These are phyloP conservation scores for Saccharomycopsis babjevae DNA, from an alignment of 805 yeast genomes.

Conservation along the genomic window DNA sequence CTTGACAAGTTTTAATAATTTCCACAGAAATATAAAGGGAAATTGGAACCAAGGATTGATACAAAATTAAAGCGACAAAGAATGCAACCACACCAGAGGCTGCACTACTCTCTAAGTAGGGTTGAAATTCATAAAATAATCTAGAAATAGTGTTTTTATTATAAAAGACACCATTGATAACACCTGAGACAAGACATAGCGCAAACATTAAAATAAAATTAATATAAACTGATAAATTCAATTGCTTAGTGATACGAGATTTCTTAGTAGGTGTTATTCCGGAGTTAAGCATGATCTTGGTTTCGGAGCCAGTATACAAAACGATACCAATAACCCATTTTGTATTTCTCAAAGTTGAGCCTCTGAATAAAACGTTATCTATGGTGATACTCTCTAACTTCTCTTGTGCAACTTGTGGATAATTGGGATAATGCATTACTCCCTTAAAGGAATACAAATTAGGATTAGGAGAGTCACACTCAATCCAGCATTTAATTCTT, in stretches of 20 bases:
- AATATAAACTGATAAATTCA: conserved; percentile 54
- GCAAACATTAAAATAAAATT: conserved; percentile 54
- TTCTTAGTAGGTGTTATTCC: conserved; percentile 71
- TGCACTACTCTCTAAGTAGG: conserved; percentile 50
- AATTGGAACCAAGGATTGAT: conserved; percentile 72
- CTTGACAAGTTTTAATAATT: conserved; percentile 68
- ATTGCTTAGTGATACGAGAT: conserved; percentile 52
- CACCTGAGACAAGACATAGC: conserved; percentile 58
- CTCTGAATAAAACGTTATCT: conserved; percentile 60
- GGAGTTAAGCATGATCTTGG: conserved; percentile 69
- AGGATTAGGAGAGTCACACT: conserved; percentile 64
- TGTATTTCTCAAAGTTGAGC: conserved; percentile 63
- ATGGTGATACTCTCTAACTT: conserved; percentile 46
- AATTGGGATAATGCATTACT: conserved; percentile 39
- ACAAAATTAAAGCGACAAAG: conserved; percentile 62
- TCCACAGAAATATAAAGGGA: conserved; percentile 72
- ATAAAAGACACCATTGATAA: conserved; percentile 60
- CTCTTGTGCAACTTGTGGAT: conserved; percentile 23
- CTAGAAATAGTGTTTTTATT: conserved; percentile 35
- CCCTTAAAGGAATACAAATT: conserved; percentile 60
- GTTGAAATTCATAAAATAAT: conserved; percentile 48
- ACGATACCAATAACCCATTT: conserved; percentile 68
- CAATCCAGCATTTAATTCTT: conserved; percentile 47
- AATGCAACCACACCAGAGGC: conserved; percentile 58
- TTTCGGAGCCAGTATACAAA: conserved; percentile 65